Base-by-base conservation (phyloP, 1,284 basidiomycete species). In the Tylopilus orsonianus region DNA sequence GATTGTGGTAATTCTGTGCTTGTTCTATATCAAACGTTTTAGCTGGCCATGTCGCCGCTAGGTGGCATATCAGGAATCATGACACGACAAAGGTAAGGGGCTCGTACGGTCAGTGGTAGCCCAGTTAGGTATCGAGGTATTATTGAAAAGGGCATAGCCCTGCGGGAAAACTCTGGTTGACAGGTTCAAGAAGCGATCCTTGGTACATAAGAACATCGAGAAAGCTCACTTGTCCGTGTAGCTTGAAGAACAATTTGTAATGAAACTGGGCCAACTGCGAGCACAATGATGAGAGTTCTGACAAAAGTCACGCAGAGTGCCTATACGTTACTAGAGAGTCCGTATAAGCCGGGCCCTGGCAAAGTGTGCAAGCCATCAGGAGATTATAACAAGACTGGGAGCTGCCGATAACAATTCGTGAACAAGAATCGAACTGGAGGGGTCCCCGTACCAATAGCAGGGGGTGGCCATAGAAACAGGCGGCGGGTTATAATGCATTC, bases 341-440 rank as follows among this genome's bases (percentile, higher is more conserved):
- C 9, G 33, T 39, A 42, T 45, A 45, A 4, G 45, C 16, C 9
- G 35, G 13, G 14, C 40, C 32, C 44, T 64, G 62, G 26, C 62
- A 64, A 30, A 65, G 18, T 18, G 65, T 65, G 14, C 61, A 64
- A 8, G 48, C 61, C 61, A 64, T 64, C 61, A 64, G 53, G 24
- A 64, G 57, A 26, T 64, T 64, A 38, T 64, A 64, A 30, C 61
- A 67, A 36, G 65, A 67, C 65, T 61, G 64, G 6, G 61, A 67
- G 19, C 61, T 63, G n/a, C 23, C 13, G 29, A 19, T 1, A 26
- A 12, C 18, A 36, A 43, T 2, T 5, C 32, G 18, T 50, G 32
- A 48, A 32, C n/a, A 18, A 30, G 18, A 2, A 46, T 36, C 16
- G 19, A 20, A 19, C 20, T 16, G 8, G 36, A n/a, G 26, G 8